Evolutionary conservation across 768 basidiomycete species (phyloP), one percentile per base, ranked within the genome.

Genomic region (Tephrocybe sp.): DNA sequence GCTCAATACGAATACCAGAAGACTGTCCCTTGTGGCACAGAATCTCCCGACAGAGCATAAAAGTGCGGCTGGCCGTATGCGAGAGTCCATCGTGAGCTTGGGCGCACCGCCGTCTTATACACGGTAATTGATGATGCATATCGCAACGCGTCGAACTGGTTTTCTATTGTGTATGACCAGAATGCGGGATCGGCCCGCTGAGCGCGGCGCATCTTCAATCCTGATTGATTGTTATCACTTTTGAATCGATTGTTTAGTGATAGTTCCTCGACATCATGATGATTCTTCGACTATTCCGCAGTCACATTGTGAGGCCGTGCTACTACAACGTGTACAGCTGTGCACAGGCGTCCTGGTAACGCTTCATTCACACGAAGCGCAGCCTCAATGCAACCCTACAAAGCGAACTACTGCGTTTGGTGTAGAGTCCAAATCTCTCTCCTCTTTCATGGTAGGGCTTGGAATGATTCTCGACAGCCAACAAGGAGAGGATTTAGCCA

Each of bases 301-400:
- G 32, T n/a, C 32, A n/a, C 11, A 34, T 21, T 37, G 5, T 19
- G 36, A 19, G 36, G 36, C 36, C 36, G 36, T 37, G 16, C n/a
- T 37, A n/a, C 18, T 5, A 12, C 36, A 37, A 37, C 9, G 34
- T 5, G 5, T 5, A 7, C n/a, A 6, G 34, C 34, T 35, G 34
- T 35, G 34, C n/a, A n/a, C n/a, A n/a, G n/a, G n/a, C n/a, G n/a
- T n/a, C n/a, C n/a, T n/a, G n/a, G n/a, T n/a, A n/a, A n/a, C n/a
- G n/a, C 34, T 19, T 37, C 7, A 28, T 48, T 53, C 52, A 36
- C 52, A 53, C 47, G 52, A 16, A 31, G 47, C 52, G 47, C 52
- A 53, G 52, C 30, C 13, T 38, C 16, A 12, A 37, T n/a, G n/a
- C n/a, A n/a, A n/a, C n/a, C n/a, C n/a, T n/a, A n/a, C n/a, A n/a